Base-by-base conservation (phyloP, 441 rosid species). In the Daphne laureola region DNA sequence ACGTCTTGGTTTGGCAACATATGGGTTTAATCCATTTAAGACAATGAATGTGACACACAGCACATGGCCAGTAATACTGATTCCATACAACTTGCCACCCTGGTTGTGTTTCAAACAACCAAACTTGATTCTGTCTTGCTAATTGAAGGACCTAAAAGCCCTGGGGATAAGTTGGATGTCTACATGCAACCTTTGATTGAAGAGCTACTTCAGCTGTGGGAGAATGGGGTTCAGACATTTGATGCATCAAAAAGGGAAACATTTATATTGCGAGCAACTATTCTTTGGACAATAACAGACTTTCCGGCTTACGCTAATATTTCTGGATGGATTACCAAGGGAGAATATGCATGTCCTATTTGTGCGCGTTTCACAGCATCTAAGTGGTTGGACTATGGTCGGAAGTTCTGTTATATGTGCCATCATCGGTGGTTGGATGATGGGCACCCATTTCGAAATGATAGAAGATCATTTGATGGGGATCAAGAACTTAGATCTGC, bases 261-360 rank as follows among this genome's bases (percentile, higher is more conserved):
- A 0, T 42, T 54, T 12, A 0, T 0, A 13, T 5, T 43, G 36
- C 8, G 41, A 0, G 40, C n/a, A 3, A 5, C 3, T 0, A 0
- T 54, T 1, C 6, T 41, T 1, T 54, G 58, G 58, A 43, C 47
- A 7, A 17, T 54, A 7, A 54, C 15, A 14, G 58, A 43, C 8
- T 54, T 54, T 23, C 40, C 13, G 18, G 17, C 35, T n/a, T 23
- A 41, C 23, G 58, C 3, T 0, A 54, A 12, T 13, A 5, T 42
- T 1, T 41, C 36, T n/a, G 4, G 14, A 4, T 54, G 3, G 53
- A 45, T 7, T 2, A 57, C 53, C 0, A 57, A 45, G 11, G 61
- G 61, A 12, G 17, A 57, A 14, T 7, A 7, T 14, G 53, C 31
- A 14, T 56, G 52, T 48, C 54, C 18, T 0, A 1, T 35, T 6